Evolutionary conservation across 2,329 filamentous ascomycete genomes (phyloP).

Genomic region (Rosellinia necatrix): DNA sequence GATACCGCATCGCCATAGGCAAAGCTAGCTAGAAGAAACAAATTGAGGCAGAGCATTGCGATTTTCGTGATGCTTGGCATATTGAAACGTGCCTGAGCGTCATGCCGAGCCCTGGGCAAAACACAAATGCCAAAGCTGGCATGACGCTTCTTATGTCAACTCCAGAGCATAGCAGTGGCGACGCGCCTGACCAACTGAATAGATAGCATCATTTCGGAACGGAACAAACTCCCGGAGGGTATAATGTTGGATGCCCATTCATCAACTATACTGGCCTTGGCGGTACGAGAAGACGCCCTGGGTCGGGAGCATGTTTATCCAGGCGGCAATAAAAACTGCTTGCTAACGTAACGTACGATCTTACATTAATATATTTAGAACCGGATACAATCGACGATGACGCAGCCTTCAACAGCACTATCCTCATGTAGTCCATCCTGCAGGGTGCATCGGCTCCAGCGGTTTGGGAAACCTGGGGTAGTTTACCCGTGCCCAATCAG

Average conservation of each 20-base stretch:
- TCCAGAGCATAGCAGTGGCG: background rate
- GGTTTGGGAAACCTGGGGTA: constrained; percentile 20
- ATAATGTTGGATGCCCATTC: constrained; percentile 10
- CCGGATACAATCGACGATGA: background rate
- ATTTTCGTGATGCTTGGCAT: constrained; percentile 18
- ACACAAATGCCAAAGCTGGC: background rate
- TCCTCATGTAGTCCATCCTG: background rate
- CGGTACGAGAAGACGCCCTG: background rate
- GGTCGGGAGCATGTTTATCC: constrained; percentile 13
- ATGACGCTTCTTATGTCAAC: constrained; percentile 15
- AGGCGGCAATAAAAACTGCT: background rate
- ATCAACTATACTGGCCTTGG: constrained; percentile 11
- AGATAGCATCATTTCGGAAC: constrained; percentile 21
- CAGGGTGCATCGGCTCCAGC: constrained; percentile 8
- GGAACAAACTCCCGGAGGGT: constrained; percentile 21
- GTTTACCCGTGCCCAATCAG: constrained; percentile 24
- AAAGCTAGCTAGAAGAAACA: constrained; percentile 13
- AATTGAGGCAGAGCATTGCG: constrained; percentile 11
- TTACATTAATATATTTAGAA: constrained; percentile 5
- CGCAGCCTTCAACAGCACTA: background rate
- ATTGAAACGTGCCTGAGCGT: background rate
- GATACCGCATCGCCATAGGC: constrained; percentile 33
- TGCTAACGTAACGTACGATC: background rate
- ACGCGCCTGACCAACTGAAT: background rate
- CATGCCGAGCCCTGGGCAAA: background rate